Base-by-base conservation (phyloP, 129 eudicot genomes). In the Flaveria robusta region DNA sequence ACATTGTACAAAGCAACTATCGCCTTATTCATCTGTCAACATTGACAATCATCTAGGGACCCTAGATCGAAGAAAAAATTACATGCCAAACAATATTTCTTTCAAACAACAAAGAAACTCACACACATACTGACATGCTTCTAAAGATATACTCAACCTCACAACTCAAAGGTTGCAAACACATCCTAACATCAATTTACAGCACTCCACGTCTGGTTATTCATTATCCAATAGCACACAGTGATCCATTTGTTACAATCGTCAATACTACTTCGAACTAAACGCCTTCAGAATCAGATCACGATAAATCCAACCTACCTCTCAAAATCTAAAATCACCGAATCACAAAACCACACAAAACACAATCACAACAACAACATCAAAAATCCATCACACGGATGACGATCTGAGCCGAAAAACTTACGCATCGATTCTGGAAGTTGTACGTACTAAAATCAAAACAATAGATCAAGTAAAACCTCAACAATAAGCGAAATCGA, bases 381-480 rank as follows among this genome's bases (percentile, higher is more conserved):
- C 47, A 77, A n/a, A 13, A 43, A 55, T 24, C 55, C 81, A 7
- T 58, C 49, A 56, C 9, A 46, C 22, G 14, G 23, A 51, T 34
- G 14, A 27, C 62, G 70, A 68, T 77, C 81, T 69, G 69, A 23
- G 5, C 49, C 11, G 37, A 27, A 9, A 43, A n/a, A 55, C 42
- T 9, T 43, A 77, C 22, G 62, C 70, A 56, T 56, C 70, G 47
- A 22, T 42, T n/a, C n/a, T 39, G 41, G n/a, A 77, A 77, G 31
- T 31, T 37, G 24, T 77, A 26, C 6, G 47, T 69, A 56, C 69
- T 54, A 1, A 31, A 55, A 68, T 6, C 19, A 43, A 42, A 77
- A 29, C 60, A 68, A n/a, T 1, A 77, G 75, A 56, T 77, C 81
- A 27, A 59, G 62, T 55, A 46, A 69, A 68, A 77, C 7, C 29